Base-by-base conservation (phyloP, 768 basidiomycete genomes). In the Chiua virens region DNA sequence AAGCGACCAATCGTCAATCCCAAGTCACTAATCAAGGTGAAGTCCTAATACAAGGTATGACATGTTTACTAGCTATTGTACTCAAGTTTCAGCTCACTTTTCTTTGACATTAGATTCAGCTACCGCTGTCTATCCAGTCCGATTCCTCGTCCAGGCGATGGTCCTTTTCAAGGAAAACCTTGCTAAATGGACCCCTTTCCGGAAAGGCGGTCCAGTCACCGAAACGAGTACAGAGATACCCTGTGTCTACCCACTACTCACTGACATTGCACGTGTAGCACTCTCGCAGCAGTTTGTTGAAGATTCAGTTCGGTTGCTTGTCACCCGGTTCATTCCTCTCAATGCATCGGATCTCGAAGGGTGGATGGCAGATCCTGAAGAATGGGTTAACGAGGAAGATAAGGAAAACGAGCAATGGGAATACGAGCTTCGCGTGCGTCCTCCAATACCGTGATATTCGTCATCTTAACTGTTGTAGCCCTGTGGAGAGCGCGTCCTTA, bases 401-500 rank as follows among this genome's bases (percentile, higher is more conserved):
- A 86, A 85, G 56, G 92, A 93, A 56, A 89, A 84, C 38, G 93
- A 95, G 35, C 83, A 89, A 50, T 98, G 95, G 94, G 87, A 94
- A 60, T 98, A 81, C 61, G 92, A 96, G 60, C 82, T 97, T 52
- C 79, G 96, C 56, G 94, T 96, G 61, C 25, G 86, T 69, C 32
- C 32, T 52, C 2, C 40, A 28, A n/a, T 39, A 37, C 49, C 52
- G 21, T 53, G 18, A 32, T 35, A 3, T 22, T 25, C n/a, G 6
- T 46, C 13, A 3, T 37, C 40, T 36, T 53, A 23, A 60, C 45
- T 17, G 37, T 18, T 34, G 10, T 52, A 98, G 96, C 86, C 94
- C 1, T 96, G 94, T 62, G 90, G 89, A 42, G 95, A 98, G 70
- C 79, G 93, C n/a, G 89, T 98, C 22, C 75, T 98, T 21, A 82